A percentile compares a stretch with the other conserved stretches of the same genome.
These are phyloP conservation scores for Malus fusca DNA, from an alignment of 306 rosid genomes.

Conservation along the genomic window DNA sequence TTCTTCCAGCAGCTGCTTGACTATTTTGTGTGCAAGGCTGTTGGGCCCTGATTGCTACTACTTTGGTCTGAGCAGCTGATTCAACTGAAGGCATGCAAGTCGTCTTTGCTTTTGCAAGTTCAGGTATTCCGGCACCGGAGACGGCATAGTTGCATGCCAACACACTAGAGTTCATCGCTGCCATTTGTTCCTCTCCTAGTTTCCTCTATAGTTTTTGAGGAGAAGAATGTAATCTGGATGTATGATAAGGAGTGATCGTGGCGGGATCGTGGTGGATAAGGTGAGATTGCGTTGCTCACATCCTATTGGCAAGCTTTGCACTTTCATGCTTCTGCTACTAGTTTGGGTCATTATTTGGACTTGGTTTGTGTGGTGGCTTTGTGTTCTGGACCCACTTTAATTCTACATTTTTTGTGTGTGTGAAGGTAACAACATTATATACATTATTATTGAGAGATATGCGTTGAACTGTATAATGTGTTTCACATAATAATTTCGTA, in stretches of 20 bases:
- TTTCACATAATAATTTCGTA: too few species aligned
- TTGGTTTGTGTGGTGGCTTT: constrained; percentile 11
- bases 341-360: neutral
- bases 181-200: constrained; percentile 28
- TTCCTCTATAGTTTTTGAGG: neutral
- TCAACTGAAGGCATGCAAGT: constrained; percentile 18
- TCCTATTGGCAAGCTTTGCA: constrained; percentile 51
- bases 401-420: neutral
- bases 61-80: constrained; percentile 14
- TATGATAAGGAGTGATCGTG: constrained; percentile 32
- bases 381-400: constrained; percentile 40
- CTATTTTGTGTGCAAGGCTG: constrained; percentile 9
- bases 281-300: constrained; percentile 63
- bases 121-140: constrained; percentile 45
- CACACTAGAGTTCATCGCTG: constrained; percentile 75
- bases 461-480: too few species aligned
- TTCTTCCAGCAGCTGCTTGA: constrained; percentile 42
- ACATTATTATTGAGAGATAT: too few species aligned
- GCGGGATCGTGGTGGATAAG: constrained; percentile 81
- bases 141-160: constrained; percentile 67
- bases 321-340: neutral
- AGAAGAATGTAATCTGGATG: neutral
- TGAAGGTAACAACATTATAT: too few species aligned
- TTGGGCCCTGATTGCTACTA: constrained; percentile 60
- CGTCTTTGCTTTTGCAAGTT: constrained; percentile 39